phyloP scores from a whole-genome alignment of 176 grass and related monocot genomes.

The Carex parvula region DNA sequence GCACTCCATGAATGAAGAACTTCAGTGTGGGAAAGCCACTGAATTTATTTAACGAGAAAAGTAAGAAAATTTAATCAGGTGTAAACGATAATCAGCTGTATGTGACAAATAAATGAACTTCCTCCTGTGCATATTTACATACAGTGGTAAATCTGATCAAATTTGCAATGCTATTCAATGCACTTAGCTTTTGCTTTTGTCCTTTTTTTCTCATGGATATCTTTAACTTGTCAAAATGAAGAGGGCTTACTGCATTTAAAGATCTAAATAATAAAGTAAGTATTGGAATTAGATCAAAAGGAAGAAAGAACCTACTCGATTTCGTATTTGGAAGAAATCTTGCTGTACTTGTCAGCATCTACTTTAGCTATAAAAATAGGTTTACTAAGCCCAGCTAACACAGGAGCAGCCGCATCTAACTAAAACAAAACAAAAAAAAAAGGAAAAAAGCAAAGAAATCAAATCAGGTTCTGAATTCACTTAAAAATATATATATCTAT shows the following conservation, averaged over 20 bases:
- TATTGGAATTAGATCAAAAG: constrained; percentile 1
- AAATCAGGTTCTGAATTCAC: constrained; percentile 14
- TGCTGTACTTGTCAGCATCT: constrained; percentile 93
- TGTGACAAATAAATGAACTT: not conserved
- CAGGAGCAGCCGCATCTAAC: constrained; percentile 84
- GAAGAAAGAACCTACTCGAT: constrained; percentile 67
- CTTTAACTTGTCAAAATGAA: not conserved
- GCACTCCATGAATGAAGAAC: constrained; percentile 80
- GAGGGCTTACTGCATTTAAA: constrained; percentile 15
- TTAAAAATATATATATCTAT: not conserved
- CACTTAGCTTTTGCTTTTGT: not conserved
- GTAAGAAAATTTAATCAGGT: not conserved
- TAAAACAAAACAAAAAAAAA: constrained; percentile 26
- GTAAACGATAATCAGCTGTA: not conserved
- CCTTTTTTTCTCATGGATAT: not conserved
- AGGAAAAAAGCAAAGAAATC: not conserved
- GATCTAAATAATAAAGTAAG: not conserved
- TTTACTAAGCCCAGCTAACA: constrained; percentile 58
- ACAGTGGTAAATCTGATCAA: not conserved
- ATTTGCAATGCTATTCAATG: not conserved
- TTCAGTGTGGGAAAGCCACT: constrained; percentile 92
- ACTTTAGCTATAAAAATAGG: constrained; percentile 78
- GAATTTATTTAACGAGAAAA: not conserved
- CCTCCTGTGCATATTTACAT: not conserved
- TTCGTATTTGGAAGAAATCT: constrained; percentile 81